Percentiles rank a stretch among this genome's conserved stretches.
Evolutionary conservation across 228 moss, liverwort and hornwort species (phyloP).

Genomic region (Sphagnum fallax): DNA sequence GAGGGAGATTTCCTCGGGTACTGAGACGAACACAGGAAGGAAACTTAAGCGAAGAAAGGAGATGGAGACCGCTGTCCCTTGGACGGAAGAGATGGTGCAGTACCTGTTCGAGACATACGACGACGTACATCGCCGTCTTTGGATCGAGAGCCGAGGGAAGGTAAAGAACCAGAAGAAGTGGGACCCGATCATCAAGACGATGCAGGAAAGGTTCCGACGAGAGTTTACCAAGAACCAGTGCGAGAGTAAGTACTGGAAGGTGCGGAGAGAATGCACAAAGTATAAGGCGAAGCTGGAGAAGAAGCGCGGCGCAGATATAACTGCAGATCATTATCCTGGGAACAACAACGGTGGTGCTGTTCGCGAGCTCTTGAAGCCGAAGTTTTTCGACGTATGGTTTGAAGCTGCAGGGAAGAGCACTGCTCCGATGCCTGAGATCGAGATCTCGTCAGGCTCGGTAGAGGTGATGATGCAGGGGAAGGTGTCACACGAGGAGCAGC

Average conservation of each 20-base stretch:
- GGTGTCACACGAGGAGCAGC: slow-evolving; percentile 8
- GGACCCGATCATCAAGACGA: slow-evolving; percentile 64
- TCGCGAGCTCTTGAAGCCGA: slow-evolving; percentile 51
- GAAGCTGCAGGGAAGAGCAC: slow-evolving; percentile 38
- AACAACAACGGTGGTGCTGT: slow-evolving; percentile 17
- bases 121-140: slow-evolving; percentile 43
- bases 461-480: slow-evolving; percentile 16
- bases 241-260: slow-evolving; percentile 74
- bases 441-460: slow-evolving; percentile 36
- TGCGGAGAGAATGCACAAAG: slow-evolving; percentile 57
- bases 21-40: slow-evolving; percentile 16
- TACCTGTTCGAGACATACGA: slow-evolving; percentile 53
- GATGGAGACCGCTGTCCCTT: slow-evolving; percentile 53
- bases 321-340: slow-evolving; percentile 28
- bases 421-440: slow-evolving; percentile 51
- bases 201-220: slow-evolving; percentile 55
- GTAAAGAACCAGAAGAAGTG: slow-evolving; percentile 71
- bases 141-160: slow-evolving; percentile 53
- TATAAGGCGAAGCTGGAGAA: slow-evolving; percentile 47
- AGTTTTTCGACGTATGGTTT: slow-evolving; percentile 60
- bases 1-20: slow-evolving; percentile 27
- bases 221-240: slow-evolving; percentile 69
- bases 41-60: slow-evolving; percentile 46
- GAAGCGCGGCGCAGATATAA: slow-evolving; percentile 17
- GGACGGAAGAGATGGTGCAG: slow-evolving; percentile 62